These are phyloP conservation scores for Baudoinia panamericana DNA, from an alignment of 495 filamentous ascomycete species.

Conservation along the genomic window DNA sequence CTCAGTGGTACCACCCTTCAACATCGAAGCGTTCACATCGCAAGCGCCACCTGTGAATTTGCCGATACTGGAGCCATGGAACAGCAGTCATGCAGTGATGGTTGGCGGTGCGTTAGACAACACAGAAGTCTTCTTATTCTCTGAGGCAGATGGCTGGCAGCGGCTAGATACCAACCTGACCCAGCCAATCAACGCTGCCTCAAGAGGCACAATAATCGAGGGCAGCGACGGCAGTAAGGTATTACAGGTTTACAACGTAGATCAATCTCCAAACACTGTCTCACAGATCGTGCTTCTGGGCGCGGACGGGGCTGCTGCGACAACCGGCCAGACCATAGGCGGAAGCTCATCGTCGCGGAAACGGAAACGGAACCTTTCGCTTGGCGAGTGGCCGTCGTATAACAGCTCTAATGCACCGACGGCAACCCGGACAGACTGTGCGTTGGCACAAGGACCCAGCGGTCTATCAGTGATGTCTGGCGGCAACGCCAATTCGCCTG, in stretches of 20 bases:
- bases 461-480: slow-evolving; percentile 63
- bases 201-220: slow-evolving; percentile 50
- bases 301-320: slow-evolving; percentile 32
- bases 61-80: slow-evolving; percentile 70
- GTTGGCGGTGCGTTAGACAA: slow-evolving; percentile 60
- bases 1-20: slow-evolving; percentile 45
- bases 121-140: slow-evolving; percentile 53
- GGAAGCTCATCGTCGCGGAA: slow-evolving; percentile 25
- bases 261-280: slow-evolving; percentile 61
- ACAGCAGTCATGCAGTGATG: slow-evolving; percentile 53
- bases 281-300: slow-evolving; percentile 48
- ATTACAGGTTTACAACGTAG: slow-evolving; percentile 71
- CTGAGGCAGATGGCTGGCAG: slow-evolving; percentile 45
- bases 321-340: slow-evolving; percentile 30
- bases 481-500: slow-evolving; percentile 48
- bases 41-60: slow-evolving; percentile 48
- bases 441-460: slow-evolving; percentile 45
- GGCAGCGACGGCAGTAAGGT: slow-evolving; percentile 70
- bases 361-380: slow-evolving; percentile 37
- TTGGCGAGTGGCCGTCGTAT: slow-evolving; percentile 63
- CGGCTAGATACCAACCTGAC: slow-evolving; percentile 48
- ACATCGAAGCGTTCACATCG: slow-evolving; percentile 36
- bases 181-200: slow-evolving; percentile 39
- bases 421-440: slow-evolving; percentile 42
- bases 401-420: slow-evolving; percentile 59